Conservation (phyloP, 495 filamentous ascomycete species). For the Hyaloscypha variabilis region DNA sequence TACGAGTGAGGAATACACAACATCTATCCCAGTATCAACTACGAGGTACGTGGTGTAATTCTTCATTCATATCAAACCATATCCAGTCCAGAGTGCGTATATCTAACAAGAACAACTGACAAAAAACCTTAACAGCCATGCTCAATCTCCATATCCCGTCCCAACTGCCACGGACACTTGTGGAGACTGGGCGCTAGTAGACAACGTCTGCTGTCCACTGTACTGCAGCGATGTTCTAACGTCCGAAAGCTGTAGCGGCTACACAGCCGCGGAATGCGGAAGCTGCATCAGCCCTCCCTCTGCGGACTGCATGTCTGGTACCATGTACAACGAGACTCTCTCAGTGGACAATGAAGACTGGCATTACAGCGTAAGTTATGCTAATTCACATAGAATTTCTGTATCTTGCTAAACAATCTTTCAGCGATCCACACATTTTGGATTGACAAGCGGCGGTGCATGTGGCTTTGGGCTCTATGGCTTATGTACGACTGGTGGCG, state of each 20-base stretch:
- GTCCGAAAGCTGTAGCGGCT: conserved; percentile 16
- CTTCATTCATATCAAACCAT: neutral
- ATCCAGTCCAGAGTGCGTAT: neutral
- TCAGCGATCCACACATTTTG: conserved; percentile 25
- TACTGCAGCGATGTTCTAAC: conserved; percentile 11
- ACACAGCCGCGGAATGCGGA: neutral
- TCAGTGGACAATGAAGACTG: conserved; percentile 15
- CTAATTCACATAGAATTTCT: no score
- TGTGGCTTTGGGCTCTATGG: conserved; percentile 25
- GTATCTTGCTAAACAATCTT: neutral
- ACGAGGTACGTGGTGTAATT: neutral
- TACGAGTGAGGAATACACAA: neutral
- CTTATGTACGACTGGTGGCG: conserved; percentile 14
- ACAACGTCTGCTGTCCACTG: conserved; percentile 23
- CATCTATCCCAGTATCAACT: conserved; percentile 4
- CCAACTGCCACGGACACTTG: conserved; percentile 4
- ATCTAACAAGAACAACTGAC: neutral
- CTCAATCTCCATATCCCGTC: conserved; percentile 20
- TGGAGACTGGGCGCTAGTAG: conserved; percentile 15
- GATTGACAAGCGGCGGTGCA: conserved; percentile 18
- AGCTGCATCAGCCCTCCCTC: conserved; percentile 11
- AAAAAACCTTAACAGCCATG: neutral
- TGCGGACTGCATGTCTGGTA: conserved; percentile 16
- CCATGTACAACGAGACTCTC: conserved; percentile 16
- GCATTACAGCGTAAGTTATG: conserved; percentile 21